These are phyloP conservation scores for Artemisia tridentata DNA, from an alignment of 129 eudicot genomes.

Conservation along the genomic window DNA sequence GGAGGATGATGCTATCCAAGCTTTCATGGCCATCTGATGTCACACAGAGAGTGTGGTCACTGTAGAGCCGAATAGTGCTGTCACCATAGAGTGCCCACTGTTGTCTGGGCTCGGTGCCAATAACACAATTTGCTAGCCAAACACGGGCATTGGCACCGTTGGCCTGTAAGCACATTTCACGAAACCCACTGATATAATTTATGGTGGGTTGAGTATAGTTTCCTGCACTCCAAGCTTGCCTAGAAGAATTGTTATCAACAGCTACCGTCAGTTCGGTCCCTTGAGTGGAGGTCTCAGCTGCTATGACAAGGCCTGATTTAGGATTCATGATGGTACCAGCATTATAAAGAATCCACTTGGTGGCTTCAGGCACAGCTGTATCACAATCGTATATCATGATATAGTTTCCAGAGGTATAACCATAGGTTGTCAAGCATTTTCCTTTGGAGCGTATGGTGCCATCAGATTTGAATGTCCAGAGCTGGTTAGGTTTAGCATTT, in stretches of 20 bases:
- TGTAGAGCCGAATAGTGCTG: background rate
- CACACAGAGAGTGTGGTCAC: conserved; percentile 1
- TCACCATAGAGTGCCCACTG: background rate
- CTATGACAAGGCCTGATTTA: conserved; percentile 1
- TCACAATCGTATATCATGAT: no score
- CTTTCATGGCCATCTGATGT: background rate
- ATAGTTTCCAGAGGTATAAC: background rate
- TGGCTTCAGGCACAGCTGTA: background rate
- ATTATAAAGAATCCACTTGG: background rate
- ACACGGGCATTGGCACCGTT: conserved; percentile 3
- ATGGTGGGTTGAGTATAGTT: background rate
- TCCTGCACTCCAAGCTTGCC: conserved; percentile 7
- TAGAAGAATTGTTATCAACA: background rate
- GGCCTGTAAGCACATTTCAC: background rate
- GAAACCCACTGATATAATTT: background rate
- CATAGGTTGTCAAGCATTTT: background rate
- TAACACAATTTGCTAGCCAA: background rate
- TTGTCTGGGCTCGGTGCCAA: background rate
- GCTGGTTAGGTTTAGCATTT: background rate
- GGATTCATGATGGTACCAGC: conserved; percentile 2
- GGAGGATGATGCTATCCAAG: background rate
- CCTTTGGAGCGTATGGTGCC: background rate
- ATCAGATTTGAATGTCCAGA: conserved; percentile 4
- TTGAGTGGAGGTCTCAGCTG: background rate
- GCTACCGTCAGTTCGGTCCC: background rate